Conservation (phyloP, 2,329 filamentous ascomycete species). For the Penicillium hordei region DNA sequence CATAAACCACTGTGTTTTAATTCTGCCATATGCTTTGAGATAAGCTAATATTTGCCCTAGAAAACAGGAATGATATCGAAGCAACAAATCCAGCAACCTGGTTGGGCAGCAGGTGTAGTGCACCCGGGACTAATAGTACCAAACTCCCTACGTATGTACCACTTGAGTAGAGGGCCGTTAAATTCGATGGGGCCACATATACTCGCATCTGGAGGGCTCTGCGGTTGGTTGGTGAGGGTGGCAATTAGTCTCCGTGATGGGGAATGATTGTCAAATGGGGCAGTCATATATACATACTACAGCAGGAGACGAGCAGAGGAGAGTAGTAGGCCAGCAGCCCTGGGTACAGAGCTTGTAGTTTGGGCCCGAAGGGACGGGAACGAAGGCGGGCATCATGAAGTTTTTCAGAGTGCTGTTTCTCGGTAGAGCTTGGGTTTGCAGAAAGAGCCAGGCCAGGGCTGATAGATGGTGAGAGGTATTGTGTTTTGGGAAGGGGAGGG, state of each 20-base stretch:
- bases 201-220: neutral
- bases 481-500: neutral
- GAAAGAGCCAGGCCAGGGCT: neutral
- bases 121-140: neutral
- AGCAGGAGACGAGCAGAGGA: neutral
- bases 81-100: constrained; percentile 3
- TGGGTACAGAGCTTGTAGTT: constrained; percentile 1
- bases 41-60: neutral
- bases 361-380: neutral
- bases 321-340: neutral
- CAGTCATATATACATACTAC: neutral
- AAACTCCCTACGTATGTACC: constrained; percentile 6
- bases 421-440: neutral
- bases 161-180: constrained; percentile 4
- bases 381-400: neutral
- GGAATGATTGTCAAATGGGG: neutral
- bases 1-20: neutral
- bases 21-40: no score
- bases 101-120: neutral
- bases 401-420: neutral
- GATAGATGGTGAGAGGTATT: neutral
- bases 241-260: neutral
- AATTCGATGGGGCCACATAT: neutral
- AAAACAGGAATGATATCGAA: neutral
- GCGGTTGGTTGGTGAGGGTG: neutral